These are phyloP conservation scores for Fragosphaeria purpurea DNA, from an alignment of 2,329 filamentous ascomycete genomes.

Conservation along the genomic window DNA sequence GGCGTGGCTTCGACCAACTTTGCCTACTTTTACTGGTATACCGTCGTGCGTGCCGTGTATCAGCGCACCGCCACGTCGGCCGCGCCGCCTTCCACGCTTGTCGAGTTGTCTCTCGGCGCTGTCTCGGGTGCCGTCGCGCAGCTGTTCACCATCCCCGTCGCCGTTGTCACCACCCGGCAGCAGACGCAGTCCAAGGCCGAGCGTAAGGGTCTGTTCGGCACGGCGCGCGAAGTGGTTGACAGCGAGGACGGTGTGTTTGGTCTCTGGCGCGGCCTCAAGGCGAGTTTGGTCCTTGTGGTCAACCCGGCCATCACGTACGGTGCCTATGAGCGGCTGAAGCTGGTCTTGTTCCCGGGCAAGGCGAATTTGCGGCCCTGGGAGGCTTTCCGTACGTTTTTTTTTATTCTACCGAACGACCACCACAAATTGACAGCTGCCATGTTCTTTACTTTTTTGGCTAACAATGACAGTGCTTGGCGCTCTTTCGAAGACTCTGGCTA, in stretches of 20 bases:
- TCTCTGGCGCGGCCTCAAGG: conserved; percentile 91
- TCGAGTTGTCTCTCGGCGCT: conserved; percentile 78
- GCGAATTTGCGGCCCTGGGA: conserved; percentile 69
- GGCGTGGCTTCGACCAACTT: conserved; percentile 97
- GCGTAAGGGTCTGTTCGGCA: conserved; percentile 77
- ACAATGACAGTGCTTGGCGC: conserved; percentile 67
- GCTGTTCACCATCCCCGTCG: conserved; percentile 90
- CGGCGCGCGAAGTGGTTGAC: conserved; percentile 77
- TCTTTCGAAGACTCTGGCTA: conserved; percentile 85
- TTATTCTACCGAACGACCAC: not conserved
- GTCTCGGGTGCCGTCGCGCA: conserved; percentile 84
- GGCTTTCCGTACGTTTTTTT: conserved; percentile 66
- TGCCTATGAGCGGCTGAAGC: conserved; percentile 82
- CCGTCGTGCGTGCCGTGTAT: conserved; percentile 74
- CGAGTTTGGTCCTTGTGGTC: conserved; percentile 86
- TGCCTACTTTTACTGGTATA: conserved; percentile 99
- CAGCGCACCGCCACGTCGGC: conserved; percentile 44
- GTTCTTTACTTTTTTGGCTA: not conserved
- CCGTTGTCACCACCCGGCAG: conserved; percentile 90
- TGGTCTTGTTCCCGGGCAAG: conserved; percentile 67
- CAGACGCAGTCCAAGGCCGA: conserved; percentile 83
- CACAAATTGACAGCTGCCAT: no score
- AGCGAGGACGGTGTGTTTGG: conserved; percentile 84
- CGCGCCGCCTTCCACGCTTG: conserved; percentile 60
- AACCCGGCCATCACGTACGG: conserved; percentile 98